These are phyloP conservation scores for Colletotrichum sp. DNA, from an alignment of 2,329 filamentous ascomycete genomes.

Conservation along the genomic window DNA sequence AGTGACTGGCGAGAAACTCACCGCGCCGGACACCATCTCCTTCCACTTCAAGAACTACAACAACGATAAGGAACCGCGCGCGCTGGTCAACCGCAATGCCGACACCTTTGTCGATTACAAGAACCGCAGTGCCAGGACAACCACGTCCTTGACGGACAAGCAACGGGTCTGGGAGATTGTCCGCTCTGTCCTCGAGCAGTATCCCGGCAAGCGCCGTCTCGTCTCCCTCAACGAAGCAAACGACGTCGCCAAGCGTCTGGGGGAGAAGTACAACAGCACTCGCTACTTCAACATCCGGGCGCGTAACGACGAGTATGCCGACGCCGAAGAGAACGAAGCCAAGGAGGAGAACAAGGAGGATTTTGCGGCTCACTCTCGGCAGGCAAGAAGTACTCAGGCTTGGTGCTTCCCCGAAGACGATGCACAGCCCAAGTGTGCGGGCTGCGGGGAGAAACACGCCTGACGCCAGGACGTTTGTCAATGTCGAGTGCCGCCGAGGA, in stretches of 20 bases:
- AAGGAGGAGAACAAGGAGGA: conserved; percentile 29
- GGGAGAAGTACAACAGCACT: conserved; percentile 49
- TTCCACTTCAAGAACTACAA: background rate
- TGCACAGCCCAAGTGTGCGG: background rate
- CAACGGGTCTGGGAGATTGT: conserved; percentile 25
- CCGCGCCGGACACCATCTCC: conserved; percentile 20
- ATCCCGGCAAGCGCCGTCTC: conserved; percentile 49
- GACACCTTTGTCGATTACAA: conserved; percentile 12
- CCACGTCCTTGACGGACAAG: background rate
- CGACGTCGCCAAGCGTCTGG: conserved; percentile 61
- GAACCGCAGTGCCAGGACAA: background rate
- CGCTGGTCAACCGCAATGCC: background rate
- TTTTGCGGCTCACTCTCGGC: conserved; percentile 29
- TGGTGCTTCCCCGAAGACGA: background rate
- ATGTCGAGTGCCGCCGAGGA: background rate
- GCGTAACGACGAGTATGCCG: conserved; percentile 29
- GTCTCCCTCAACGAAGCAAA: conserved; percentile 62
- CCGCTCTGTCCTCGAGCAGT: conserved; percentile 28
- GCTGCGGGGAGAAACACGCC: background rate
- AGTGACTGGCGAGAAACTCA: conserved; percentile 46
- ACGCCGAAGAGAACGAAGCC: conserved; percentile 27
- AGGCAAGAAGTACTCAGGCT: background rate
- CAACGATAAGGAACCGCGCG: background rate
- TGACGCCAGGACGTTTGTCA: background rate
- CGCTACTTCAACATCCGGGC: conserved; percentile 40